Percentiles rank a stretch among this genome's conserved stretches.
phyloP scores from a whole-genome alignment of 768 basidiomycete species.

The Tulasnella sp. region DNA sequence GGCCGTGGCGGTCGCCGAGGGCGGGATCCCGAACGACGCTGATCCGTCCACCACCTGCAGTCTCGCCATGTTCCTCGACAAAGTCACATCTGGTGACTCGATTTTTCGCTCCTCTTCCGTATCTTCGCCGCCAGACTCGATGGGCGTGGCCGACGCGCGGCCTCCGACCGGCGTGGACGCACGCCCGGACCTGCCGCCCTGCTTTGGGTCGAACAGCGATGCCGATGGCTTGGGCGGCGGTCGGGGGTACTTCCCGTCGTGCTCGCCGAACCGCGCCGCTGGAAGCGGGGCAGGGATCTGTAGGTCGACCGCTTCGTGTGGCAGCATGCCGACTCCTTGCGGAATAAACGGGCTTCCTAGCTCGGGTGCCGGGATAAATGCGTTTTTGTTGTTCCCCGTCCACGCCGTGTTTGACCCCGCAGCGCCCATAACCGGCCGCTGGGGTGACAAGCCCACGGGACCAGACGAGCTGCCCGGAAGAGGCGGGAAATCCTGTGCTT shows the following conservation, averaged over 20 bases:
- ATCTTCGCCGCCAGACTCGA: neutral
- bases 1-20: too few relatives aligned
- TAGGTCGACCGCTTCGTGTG: too few relatives aligned
- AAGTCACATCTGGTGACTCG: neutral
- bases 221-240: neutral
- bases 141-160: neutral
- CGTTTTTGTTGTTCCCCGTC: neutral
- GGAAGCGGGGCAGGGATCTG: too few relatives aligned
- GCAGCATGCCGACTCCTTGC: too few relatives aligned
- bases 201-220: neutral
- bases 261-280: neutral
- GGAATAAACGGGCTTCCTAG: too few relatives aligned
- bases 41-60: neutral
- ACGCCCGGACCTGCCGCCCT: neutral
- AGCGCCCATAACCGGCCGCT: neutral
- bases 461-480: neutral
- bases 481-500: conserved; percentile 9
- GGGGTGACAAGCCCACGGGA: neutral
- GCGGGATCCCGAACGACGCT: too few relatives aligned
- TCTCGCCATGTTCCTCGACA: neutral
- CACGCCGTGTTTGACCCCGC: neutral
- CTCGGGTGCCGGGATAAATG: too few relatives aligned
- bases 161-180: neutral
- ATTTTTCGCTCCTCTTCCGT: neutral
- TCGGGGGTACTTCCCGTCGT: neutral